phyloP scores from a whole-genome alignment of 2,329 filamentous ascomycete species.

The Emergomyces pasteurianus region DNA sequence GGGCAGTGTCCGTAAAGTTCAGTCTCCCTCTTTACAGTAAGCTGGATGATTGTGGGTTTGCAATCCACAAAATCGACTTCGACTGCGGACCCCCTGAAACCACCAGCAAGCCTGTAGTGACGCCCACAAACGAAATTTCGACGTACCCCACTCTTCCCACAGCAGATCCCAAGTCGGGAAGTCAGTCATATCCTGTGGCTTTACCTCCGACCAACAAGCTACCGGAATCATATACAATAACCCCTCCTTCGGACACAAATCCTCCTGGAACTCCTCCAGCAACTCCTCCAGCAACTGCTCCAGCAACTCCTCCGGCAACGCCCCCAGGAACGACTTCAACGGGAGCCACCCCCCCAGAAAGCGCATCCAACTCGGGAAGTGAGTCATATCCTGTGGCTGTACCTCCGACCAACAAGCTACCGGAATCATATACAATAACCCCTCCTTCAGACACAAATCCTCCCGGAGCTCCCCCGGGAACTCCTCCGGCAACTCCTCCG shows the following conservation, averaged over 20 bases:
- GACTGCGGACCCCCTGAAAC: slow-evolving; percentile 44
- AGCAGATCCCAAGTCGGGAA: background rate
- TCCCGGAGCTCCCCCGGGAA: background rate
- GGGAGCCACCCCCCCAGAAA: background rate
- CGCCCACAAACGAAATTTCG: background rate
- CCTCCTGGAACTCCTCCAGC: background rate
- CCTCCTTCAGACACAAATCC: background rate
- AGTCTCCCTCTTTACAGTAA: slow-evolving; percentile 45
- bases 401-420: too few species aligned
- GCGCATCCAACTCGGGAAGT: background rate
- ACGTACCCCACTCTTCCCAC: background rate
- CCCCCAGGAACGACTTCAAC: background rate
- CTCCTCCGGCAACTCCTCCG: background rate
- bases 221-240: background rate
- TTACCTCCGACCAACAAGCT: background rate
- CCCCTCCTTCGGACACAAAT: background rate
- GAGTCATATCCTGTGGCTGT: too few species aligned
- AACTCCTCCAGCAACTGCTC: background rate
- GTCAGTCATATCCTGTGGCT: background rate
- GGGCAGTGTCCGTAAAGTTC: slow-evolving; percentile 70
- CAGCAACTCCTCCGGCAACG: background rate
- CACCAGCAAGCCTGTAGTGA: background rate
- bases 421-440: too few species aligned
- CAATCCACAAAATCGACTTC: slow-evolving; percentile 63
- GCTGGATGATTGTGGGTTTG: slow-evolving; percentile 54